These are phyloP conservation scores for Cyclotella distinguenda DNA, from an alignment of 108 stramenopile genomes.

Conservation along the genomic window DNA sequence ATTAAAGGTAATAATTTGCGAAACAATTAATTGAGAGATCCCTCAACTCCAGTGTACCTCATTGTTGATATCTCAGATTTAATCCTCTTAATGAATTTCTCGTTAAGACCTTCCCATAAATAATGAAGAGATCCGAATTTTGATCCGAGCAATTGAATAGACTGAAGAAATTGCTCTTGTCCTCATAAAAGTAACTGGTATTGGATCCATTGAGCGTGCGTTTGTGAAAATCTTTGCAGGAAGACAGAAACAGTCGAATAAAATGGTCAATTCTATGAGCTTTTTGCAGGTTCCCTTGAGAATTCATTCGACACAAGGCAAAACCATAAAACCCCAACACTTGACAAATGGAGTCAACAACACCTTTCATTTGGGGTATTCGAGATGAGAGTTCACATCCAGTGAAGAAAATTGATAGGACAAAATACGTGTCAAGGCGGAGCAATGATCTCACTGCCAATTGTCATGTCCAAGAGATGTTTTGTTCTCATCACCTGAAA, in stretches of 20 bases:
- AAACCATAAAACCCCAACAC: neutral
- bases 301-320: neutral
- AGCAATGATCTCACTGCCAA: neutral
- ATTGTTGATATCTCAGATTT: too few relatives aligned
- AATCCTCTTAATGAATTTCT: too few relatives aligned
- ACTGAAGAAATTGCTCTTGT: too few relatives aligned
- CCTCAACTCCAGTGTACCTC: too few relatives aligned
- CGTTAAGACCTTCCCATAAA: too few relatives aligned
- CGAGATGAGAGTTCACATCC: neutral
- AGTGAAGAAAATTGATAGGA: neutral
- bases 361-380: neutral
- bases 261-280: neutral
- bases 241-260: neutral
- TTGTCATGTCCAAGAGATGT: neutral
- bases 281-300: neutral
- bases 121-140: too few relatives aligned
- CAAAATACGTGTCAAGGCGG: neutral
- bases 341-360: neutral
- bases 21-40: too few relatives aligned
- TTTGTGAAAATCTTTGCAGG: neutral
- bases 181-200: too few relatives aligned
- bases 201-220: too few relatives aligned
- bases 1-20: too few relatives aligned
- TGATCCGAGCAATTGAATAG: too few relatives aligned
- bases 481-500: neutral